These are phyloP conservation scores for Ophiocordyceps sinensis DNA, from an alignment of 2,329 filamentous ascomycete genomes.

Conservation along the genomic window DNA sequence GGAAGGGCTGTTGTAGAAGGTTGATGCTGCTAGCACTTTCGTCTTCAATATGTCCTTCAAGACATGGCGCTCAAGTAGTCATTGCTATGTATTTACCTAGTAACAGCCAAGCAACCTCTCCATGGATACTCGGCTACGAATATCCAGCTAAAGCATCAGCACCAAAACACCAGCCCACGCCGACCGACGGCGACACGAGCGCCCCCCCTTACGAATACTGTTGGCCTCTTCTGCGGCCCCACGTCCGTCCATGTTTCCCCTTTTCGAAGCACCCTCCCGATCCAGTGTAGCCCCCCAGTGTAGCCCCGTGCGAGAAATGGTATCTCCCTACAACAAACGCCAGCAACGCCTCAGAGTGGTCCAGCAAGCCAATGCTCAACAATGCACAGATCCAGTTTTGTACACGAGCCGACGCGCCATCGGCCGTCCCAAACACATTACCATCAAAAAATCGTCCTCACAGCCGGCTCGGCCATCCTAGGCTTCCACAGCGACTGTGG, in stretches of 20 bases:
- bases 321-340: slow-evolving; percentile 22
- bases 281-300: slow-evolving; percentile 8
- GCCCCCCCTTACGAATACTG: no score
- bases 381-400: slow-evolving; percentile 20
- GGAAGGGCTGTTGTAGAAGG: no score
- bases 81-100: no score
- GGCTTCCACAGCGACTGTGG: slow-evolving; percentile 23
- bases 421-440: slow-evolving; percentile 3
- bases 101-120: no score
- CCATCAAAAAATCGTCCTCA: neutral
- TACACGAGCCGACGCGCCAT: slow-evolving; percentile 15
- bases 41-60: no score
- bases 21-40: no score
- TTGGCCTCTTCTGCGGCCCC: neutral
- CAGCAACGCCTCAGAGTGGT: slow-evolving; percentile 18
- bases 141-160: no score
- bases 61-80: no score
- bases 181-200: no score
- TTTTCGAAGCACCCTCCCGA: slow-evolving; percentile 6
- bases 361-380: slow-evolving; percentile 14
- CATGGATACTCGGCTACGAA: no score
- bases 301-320: slow-evolving; percentile 16
- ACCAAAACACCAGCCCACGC: no score
- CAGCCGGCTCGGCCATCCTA: slow-evolving; percentile 6
- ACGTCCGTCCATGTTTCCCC: slow-evolving; percentile 7